Conservation (phyloP, 2,329 filamentous ascomycete species). For the Aspergillus glaucus region DNA sequence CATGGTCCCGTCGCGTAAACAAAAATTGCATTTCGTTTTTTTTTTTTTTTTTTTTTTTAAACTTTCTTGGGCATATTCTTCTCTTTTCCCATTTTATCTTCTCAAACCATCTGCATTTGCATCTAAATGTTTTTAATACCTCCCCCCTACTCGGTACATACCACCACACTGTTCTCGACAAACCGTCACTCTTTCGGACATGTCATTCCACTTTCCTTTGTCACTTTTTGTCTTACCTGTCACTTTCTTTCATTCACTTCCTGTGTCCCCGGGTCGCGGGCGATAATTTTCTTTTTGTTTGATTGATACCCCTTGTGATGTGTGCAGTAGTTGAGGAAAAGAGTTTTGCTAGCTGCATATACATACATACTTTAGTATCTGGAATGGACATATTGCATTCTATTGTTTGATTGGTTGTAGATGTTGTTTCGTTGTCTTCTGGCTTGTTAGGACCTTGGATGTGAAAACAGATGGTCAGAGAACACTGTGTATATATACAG, state of each 20-base stretch:
- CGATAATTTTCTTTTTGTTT: not conserved
- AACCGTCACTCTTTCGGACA: not conserved
- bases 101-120: not conserved
- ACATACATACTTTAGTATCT: no score
- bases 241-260: constrained; percentile 2
- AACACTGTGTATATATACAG: no score
- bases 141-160: not conserved
- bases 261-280: not conserved
- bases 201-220: not conserved
- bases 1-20: not conserved
- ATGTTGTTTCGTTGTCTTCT: no score
- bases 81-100: constrained; percentile 1
- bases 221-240: not conserved
- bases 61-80: constrained; percentile 2
- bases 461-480: no score
- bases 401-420: no score
- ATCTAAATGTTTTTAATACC: not conserved
- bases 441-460: no score
- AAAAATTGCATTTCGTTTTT: not conserved
- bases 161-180: not conserved
- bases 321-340: not conserved
- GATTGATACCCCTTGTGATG: not conserved
- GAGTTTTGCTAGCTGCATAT: no score
- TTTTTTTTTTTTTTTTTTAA: constrained; percentile 1
- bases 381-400: no score